These are phyloP conservation scores for Fragaria vesca DNA, from an alignment of 306 rosid genomes.

Conservation along the genomic window DNA sequence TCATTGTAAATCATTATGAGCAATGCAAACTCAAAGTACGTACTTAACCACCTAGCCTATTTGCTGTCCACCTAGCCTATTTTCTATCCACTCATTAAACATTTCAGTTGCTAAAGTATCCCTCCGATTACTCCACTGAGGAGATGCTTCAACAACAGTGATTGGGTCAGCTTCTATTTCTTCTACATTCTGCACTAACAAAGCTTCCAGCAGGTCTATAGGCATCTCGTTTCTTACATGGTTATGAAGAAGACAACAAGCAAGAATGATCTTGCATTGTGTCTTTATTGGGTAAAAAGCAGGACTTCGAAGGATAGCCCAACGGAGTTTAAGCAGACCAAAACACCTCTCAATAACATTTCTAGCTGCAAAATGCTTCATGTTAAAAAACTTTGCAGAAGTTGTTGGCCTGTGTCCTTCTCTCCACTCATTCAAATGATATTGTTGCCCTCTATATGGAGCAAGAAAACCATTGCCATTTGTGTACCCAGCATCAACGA, in stretches of 20 bases:
- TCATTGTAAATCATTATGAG: too few species aligned
- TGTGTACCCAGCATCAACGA: too few species aligned
- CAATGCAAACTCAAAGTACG: neutral
- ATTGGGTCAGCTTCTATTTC: neutral
- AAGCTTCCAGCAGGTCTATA: neutral
- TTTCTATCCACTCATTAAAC: neutral
- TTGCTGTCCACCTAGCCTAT: neutral
- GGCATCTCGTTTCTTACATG: neutral
- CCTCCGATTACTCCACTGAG: neutral
- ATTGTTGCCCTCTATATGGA: too few species aligned
- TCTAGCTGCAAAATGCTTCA: too few species aligned
- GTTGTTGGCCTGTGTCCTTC: too few species aligned
- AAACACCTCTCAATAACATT: too few species aligned
- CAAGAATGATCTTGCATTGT: neutral
- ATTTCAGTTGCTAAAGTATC: neutral
- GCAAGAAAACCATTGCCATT: too few species aligned
- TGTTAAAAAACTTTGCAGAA: too few species aligned
- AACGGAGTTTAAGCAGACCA: too few species aligned
- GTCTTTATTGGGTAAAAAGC: too few species aligned
- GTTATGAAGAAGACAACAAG: constrained; percentile 1
- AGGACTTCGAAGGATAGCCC: too few species aligned
- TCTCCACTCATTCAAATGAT: too few species aligned
- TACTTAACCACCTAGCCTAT: neutral
- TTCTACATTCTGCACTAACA: neutral
- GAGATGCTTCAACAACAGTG: neutral